Evolutionary conservation across 225 moss, liverwort and hornwort species (phyloP).

Genomic region (Physcomitrium patens): DNA sequence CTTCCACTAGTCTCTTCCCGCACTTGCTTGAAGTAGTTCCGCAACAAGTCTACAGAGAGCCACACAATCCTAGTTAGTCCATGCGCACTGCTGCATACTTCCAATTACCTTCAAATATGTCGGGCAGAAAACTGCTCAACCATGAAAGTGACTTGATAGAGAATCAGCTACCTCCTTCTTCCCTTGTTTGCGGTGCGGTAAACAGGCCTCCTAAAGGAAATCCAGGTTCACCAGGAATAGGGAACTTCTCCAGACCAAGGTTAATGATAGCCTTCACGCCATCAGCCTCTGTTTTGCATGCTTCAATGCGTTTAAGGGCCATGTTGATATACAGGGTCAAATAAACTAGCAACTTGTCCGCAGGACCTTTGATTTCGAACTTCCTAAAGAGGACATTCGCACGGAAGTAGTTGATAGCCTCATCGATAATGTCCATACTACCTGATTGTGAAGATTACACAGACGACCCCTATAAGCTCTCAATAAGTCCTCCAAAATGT

Average conservation of each 20-base stretch:
- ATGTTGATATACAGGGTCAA: constrained; percentile 97
- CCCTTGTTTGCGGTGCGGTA: constrained; percentile 73
- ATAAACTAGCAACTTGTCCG: constrained; percentile 89
- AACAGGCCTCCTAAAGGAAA: constrained; percentile 87
- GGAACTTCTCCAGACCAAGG: constrained; percentile 93
- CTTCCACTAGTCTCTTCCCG: constrained; percentile 98
- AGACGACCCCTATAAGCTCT: constrained; percentile 11
- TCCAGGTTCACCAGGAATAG: constrained; percentile 94
- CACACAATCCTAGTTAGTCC: constrained; percentile 22
- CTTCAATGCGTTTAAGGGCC: constrained; percentile 90
- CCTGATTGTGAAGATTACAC: constrained; percentile 48
- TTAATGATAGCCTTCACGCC: constrained; percentile 93
- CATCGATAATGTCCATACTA: constrained; percentile 79
- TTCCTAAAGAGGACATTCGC: constrained; percentile 94
- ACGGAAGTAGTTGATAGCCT: constrained; percentile 91
- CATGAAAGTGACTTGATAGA: neutral
- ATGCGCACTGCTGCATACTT: neutral
- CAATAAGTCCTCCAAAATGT: neutral
- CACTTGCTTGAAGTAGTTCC: constrained; percentile 93
- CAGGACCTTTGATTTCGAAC: constrained; percentile 87
- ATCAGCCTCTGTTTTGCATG: constrained; percentile 96
- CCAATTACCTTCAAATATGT: neutral
- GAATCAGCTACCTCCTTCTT: constrained; percentile 81
- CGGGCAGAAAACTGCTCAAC: neutral
- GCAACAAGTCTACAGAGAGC: constrained; percentile 72